Base-by-base conservation (phyloP, 2,329 filamentous ascomycete genomes). In the Trichophyton mentagrophytes region DNA sequence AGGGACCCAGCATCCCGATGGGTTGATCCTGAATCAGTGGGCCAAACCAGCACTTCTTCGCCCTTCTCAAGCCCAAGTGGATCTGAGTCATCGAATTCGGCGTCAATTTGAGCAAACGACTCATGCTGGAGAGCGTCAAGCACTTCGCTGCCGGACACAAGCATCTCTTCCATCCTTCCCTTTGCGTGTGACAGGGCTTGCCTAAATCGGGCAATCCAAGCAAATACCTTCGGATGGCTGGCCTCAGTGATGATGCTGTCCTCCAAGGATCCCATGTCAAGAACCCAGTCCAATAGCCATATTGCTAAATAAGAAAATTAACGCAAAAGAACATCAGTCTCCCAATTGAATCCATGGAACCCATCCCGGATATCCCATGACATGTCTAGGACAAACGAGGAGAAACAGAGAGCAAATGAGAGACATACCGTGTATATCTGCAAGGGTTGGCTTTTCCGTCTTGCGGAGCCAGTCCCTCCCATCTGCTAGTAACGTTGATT, bases 281-380 rank as follows among this genome's bases (percentile, higher is more conserved):
- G 69, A 1, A 88, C 71, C 87, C 87, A 90, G 70, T 85, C 80
- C 65, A 89, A 79, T 0, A 81, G 78, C 84, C 84, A 89, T 11
- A 86, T 73, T 49, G 80, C 77, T 79, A 61, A 56, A 47, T 27
- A 27, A 38, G 25, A 53, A n/a, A 30, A 57, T 42, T 40, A 27
- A 53, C 49, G 55, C 55, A 40, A 57, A 13, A 11, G 20, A 57
- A 27, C 42, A 22, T 57, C 27, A 44, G 38, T 8, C 30, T 44
- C 22, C 33, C 38, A 57, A 57, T 40, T 17, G 27, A 7, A 57
- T 40, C 33, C 40, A 57, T 40, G 17, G 15, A 53, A 33, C 11
- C 47, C 22, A 27, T 27, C 4, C 3, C 47, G 33, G 44, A 13
- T 25, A 30, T 9, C 47, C 25, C 5, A 27, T 5, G 49, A 55